Conservation (phyloP, 768 basidiomycete genomes). For the Rhodotorula graminis region DNA sequence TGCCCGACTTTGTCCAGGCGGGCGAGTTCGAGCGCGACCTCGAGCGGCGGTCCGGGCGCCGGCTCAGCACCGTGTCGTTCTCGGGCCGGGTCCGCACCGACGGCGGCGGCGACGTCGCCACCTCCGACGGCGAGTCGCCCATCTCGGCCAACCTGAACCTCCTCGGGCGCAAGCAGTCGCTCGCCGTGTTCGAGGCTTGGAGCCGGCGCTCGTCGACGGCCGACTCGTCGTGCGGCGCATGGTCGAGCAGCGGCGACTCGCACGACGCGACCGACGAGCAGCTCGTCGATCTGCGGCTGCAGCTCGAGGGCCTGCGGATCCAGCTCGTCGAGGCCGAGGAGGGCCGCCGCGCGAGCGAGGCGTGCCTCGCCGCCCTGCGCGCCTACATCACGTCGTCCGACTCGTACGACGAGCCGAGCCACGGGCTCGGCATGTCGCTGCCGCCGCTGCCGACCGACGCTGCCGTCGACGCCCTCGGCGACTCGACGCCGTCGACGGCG, state of each 20-base stretch:
- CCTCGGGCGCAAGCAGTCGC: slow-evolving; percentile 27
- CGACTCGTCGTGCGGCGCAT: slow-evolving; percentile 4
- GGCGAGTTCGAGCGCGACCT: slow-evolving; percentile 23
- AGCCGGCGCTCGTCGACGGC: slow-evolving; percentile 24
- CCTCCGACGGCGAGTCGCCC: slow-evolving; percentile 9
- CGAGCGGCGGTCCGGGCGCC: slow-evolving; percentile 10
- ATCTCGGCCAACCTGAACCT: slow-evolving; percentile 19
- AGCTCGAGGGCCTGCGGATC: slow-evolving; percentile 61
- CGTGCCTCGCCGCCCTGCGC: slow-evolving; percentile 72
- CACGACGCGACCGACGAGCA: slow-evolving; percentile 13
- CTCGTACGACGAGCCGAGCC: slow-evolving; percentile 34
- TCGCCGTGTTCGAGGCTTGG: slow-evolving; percentile 30
- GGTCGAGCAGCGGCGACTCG: neutral
- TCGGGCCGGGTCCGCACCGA: neutral
- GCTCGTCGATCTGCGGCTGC: slow-evolving; percentile 55
- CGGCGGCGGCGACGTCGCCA: neutral
- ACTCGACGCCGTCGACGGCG: neutral
- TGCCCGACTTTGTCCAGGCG: slow-evolving; percentile 22
- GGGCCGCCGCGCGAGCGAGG: slow-evolving; percentile 79
- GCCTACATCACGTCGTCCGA: slow-evolving; percentile 52
- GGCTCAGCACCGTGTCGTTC: neutral
- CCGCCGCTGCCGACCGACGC: slow-evolving; percentile 49
- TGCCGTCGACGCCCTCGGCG: slow-evolving; percentile 38
- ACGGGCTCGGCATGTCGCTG: slow-evolving; percentile 41
- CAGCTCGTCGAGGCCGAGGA: slow-evolving; percentile 74